These are phyloP conservation scores for Bauhinia variegata DNA, from an alignment of 306 rosid genomes.

Conservation along the genomic window DNA sequence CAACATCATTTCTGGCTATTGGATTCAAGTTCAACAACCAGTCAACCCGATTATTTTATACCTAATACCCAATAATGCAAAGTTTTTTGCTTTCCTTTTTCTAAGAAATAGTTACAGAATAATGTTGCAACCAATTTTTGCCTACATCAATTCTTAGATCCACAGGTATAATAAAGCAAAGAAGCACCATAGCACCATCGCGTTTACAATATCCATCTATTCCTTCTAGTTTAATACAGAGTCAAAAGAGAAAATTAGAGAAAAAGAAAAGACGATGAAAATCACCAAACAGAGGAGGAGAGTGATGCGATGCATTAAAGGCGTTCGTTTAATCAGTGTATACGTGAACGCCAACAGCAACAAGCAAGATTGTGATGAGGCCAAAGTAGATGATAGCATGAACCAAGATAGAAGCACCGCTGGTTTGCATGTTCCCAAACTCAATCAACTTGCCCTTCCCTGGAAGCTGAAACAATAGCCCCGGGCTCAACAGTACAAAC, in stretches of 20 bases:
- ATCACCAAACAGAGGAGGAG: background rate
- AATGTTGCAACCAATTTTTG: too few species aligned
- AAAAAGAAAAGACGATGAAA: background rate
- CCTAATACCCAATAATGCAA: too few species aligned
- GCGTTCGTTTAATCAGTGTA: conserved; percentile 47
- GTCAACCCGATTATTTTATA: too few species aligned
- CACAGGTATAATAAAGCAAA: background rate
- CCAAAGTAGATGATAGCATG: conserved; percentile 81
- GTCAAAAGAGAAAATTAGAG: background rate
- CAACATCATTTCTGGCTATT: too few species aligned
- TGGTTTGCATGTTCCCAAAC: conserved; percentile 80
- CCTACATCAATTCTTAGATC: background rate
- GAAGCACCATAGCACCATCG: background rate
- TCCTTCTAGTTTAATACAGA: too few species aligned
- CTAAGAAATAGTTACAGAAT: too few species aligned
- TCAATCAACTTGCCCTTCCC: too few species aligned
- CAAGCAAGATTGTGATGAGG: conserved; percentile 84
- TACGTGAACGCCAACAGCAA: conserved; percentile 79
- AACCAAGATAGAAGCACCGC: conserved; percentile 72
- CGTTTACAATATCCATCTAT: too few species aligned
- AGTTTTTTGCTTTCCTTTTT: too few species aligned
- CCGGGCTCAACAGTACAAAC: too few species aligned
- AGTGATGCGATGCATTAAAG: background rate
- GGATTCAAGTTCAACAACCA: too few species aligned
- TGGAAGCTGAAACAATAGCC: too few species aligned